Conservation (phyloP, 2,329 filamentous ascomycete species). For the Trichoderma brevicompactum region DNA sequence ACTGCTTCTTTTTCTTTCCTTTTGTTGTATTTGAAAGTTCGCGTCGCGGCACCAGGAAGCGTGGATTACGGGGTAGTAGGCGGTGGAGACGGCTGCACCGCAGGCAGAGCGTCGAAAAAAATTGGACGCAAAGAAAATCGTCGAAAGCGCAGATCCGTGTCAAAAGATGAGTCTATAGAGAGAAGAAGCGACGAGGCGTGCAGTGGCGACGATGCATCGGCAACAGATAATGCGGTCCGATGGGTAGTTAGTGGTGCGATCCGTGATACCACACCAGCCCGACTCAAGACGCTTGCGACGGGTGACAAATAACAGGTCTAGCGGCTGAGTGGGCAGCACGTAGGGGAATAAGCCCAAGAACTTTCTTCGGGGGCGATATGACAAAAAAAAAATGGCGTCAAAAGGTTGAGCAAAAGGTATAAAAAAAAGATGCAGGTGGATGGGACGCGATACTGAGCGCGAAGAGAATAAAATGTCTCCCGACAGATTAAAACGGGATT, state of each 20-base stretch:
- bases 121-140: background rate
- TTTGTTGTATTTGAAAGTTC: constrained; percentile 12
- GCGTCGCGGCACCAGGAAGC: constrained; percentile 25
- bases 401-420: background rate
- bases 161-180: constrained; percentile 30
- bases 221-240: constrained; percentile 31
- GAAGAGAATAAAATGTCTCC: constrained; percentile 23
- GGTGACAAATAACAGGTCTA: constrained; percentile 31
- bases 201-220: constrained; percentile 38
- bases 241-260: constrained; percentile 29
- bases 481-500: constrained; percentile 16
- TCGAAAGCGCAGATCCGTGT: constrained; percentile 27
- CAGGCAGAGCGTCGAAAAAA: constrained; percentile 4
- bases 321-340: constrained; percentile 22
- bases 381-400: background rate
- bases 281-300: constrained; percentile 31
- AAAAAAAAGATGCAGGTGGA: constrained; percentile 4
- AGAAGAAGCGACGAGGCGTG: constrained; percentile 32
- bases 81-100: constrained; percentile 19
- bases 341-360: constrained; percentile 13
- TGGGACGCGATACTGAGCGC: constrained; percentile 22
- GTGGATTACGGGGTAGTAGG: constrained; percentile 31
- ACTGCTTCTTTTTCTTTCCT: background rate
- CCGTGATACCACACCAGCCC: constrained; percentile 30
- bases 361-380: background rate